Evolutionary conservation across 2,329 filamentous ascomycete species (phyloP).

Genomic region (Fusarium sp.): DNA sequence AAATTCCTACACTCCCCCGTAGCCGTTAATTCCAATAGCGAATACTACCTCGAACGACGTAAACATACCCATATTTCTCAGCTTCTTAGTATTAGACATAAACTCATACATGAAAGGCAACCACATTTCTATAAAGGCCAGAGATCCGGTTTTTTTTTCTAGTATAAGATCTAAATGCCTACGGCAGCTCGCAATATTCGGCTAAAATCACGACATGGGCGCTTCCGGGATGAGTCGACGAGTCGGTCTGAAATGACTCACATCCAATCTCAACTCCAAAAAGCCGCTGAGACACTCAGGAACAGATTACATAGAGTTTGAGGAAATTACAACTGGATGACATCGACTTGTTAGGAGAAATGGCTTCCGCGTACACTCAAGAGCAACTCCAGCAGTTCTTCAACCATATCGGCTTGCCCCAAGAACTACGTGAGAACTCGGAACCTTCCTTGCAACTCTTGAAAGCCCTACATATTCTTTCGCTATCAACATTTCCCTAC

Average conservation of each 20-base stretch:
- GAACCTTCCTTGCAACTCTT: slow-evolving; percentile 25
- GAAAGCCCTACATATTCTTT: slow-evolving; percentile 29
- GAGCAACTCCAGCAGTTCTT: slow-evolving; percentile 32
- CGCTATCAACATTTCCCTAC: slow-evolving; percentile 59
- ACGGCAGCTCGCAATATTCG: slow-evolving; percentile 1
- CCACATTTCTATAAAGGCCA: too few relatives aligned
- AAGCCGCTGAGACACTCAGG: not conserved
- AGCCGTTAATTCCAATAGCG: too few relatives aligned
- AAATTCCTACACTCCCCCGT: too few relatives aligned
- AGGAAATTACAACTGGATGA: not conserved
- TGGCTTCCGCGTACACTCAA: slow-evolving; percentile 30
- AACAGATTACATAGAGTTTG: not conserved
- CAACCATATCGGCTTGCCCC: slow-evolving; percentile 13
- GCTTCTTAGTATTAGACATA: too few relatives aligned
- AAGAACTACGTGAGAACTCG: slow-evolving; percentile 7
- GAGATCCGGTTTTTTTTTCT: not conserved
- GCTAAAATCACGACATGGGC: slow-evolving; percentile 20
- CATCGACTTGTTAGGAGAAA: not conserved
- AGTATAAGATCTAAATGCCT: not conserved
- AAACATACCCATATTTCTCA: too few relatives aligned
- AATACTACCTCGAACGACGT: too few relatives aligned
- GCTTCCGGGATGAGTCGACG: not conserved
- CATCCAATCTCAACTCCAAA: not conserved
- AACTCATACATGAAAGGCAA: too few relatives aligned
- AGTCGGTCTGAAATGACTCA: slow-evolving; percentile 11